Base-by-base conservation (phyloP, 2,329 filamentous ascomycete species). In the Cucurbitaria berberidis region DNA sequence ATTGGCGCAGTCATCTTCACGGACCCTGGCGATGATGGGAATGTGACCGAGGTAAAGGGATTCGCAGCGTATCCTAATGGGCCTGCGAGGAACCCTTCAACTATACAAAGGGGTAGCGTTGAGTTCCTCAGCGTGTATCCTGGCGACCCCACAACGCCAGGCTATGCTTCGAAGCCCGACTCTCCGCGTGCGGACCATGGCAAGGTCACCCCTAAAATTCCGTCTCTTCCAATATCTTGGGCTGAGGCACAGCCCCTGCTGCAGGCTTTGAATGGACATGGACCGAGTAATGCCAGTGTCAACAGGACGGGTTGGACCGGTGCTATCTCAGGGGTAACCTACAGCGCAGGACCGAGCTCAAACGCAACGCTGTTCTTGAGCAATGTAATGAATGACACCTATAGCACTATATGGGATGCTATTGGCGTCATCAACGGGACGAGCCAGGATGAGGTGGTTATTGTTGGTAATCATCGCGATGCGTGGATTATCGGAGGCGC, bases 191-290 rank as follows among this genome's bases (percentile, higher is more conserved):
- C 85, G 47, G 86, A 90, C 16, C 85, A 86, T 0, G 80, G 87
- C 18, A 75, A 80, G 7, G 81, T 83, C 3, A 89, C 86, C 21
- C 89, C 92, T 0, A 84, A 82, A 1, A 96, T 96, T 51, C 92
- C 93, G 0, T 96, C 92, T 1, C 78, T 96, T 6, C 92, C 92
- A 2, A 89, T 96, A 34, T 96, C 92, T 0, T 96, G 93, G 72
- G 76, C 80, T 3, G 91, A 96, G 60, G 91, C 89, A 1, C 75
- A 96, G 19, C 92, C 92, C 0, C 84, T 96, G 29, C 81, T 96
- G 16, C 88, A 87, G 67, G 89, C 91, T 0, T 79, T 96, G 44
- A 95, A 96, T 66, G 91, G 91, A 3, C 84, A 91, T 67, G 92
- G 92, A 0, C 88, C 89, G 7, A 83, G 84, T 18, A 74, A 74